A percentile compares a stretch with the other conserved stretches of the same genome.
These are phyloP conservation scores for Carex cristatella DNA, from an alignment of 176 grass and related monocot species.

Conservation along the genomic window DNA sequence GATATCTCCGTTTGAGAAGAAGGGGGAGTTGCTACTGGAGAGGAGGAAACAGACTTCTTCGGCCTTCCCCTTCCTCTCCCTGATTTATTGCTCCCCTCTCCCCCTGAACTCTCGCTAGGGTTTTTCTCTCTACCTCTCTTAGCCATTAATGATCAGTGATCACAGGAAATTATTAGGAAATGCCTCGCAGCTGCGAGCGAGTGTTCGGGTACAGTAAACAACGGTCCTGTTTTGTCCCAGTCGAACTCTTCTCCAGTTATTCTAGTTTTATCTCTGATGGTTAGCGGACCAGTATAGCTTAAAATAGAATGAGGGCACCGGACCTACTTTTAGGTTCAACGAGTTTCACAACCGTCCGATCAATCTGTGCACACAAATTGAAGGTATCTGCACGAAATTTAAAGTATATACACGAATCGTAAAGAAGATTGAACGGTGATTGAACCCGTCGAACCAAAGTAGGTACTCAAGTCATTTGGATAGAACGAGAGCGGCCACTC, in stretches of 20 bases:
- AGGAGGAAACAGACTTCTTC: background rate
- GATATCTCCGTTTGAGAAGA: background rate
- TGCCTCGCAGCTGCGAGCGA: background rate
- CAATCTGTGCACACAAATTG: too few relatives aligned
- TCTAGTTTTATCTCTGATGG: background rate
- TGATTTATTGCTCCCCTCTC: background rate
- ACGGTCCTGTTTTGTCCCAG: background rate
- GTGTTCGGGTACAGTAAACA: background rate
- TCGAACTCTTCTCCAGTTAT: background rate
- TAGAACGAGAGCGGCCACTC: too few relatives aligned
- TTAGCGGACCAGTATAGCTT: too few relatives aligned
- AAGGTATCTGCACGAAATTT: too few relatives aligned
- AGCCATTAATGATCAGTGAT: slow-evolving; percentile 9
- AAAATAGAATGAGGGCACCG: too few relatives aligned
- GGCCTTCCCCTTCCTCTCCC: slow-evolving; percentile 18
- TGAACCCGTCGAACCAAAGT: too few relatives aligned
- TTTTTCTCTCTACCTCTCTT: slow-evolving; percentile 2
- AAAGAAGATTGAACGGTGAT: too few relatives aligned
- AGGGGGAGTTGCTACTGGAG: background rate
- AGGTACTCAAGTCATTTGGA: too few relatives aligned
- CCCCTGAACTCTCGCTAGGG: background rate
- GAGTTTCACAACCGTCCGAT: too few relatives aligned
- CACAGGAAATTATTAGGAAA: background rate
- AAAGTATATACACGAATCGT: too few relatives aligned
- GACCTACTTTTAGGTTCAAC: too few relatives aligned